Conservation (phyloP, 176 grass and related monocot species). For the Paspalum notatum region DNA sequence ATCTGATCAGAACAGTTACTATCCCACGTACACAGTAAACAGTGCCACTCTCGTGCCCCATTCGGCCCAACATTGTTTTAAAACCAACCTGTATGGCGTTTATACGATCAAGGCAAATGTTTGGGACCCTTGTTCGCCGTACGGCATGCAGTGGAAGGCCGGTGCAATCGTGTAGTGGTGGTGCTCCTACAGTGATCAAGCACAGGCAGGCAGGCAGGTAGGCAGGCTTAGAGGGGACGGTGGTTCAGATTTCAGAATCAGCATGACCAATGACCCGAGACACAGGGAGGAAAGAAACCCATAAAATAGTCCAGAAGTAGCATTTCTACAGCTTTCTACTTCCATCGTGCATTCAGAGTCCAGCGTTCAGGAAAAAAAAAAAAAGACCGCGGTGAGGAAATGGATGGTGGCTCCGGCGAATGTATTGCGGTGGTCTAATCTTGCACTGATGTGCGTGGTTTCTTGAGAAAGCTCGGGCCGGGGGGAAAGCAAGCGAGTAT, state of each 20-base stretch:
- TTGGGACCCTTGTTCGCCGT: not conserved
- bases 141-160: not conserved
- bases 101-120: not conserved
- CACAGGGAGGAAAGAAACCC: not conserved
- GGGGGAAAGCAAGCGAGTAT: not conserved
- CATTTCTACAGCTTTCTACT: not conserved
- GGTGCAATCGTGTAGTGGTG: not conserved
- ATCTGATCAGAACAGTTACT: slow-evolving; percentile 39
- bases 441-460: slow-evolving; percentile 23
- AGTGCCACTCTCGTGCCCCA: not conserved
- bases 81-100: not conserved
- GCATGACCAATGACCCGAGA: slow-evolving; percentile 19
- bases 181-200: not conserved
- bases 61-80: not conserved
- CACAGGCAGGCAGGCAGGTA: not conserved
- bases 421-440: slow-evolving; percentile 22
- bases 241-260: not conserved
- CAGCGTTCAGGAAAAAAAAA: not conserved
- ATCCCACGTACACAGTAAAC: not conserved
- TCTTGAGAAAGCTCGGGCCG: slow-evolving; percentile 48
- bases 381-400: not conserved
- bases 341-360: not conserved
- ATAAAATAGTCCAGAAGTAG: slow-evolving; percentile 19
- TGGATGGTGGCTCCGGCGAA: not conserved
- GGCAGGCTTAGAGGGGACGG: not conserved